Evolutionary conservation across 116 monocot species (phyloP).

Genomic region (Cymodocea nodosa): DNA sequence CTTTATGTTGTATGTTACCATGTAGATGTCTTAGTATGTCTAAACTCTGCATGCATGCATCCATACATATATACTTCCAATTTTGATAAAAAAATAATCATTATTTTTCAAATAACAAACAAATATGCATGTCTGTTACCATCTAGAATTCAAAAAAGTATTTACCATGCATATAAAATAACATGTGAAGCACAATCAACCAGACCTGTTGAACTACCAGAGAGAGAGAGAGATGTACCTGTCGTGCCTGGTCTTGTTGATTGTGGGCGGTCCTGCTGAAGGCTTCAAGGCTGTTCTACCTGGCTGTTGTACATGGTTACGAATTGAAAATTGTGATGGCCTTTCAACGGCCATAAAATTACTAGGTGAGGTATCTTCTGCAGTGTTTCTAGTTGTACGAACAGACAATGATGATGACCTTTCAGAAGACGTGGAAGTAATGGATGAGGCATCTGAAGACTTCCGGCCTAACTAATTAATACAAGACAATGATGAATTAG

Average conservation of each 20-base stretch:
- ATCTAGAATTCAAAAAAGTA: no score
- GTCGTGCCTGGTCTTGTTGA: neutral
- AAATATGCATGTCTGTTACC: no score
- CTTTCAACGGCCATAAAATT: neutral
- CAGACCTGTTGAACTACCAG: no score
- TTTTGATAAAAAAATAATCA: no score
- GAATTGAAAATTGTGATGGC: neutral
- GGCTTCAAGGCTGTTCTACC: neutral
- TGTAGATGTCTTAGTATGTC: no score
- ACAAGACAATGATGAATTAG: constrained; percentile 3
- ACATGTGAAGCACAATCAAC: neutral
- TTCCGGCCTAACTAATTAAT: constrained; percentile 6
- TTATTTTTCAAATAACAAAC: no score
- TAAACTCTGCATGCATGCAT: no score
- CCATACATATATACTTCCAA: no score
- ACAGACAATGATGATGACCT: constrained; percentile 1
- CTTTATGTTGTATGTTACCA: no score
- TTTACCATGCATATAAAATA: neutral
- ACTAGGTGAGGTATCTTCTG: neutral
- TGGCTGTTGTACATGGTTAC: neutral
- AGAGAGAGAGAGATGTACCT: neutral
- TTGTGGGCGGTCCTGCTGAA: neutral
- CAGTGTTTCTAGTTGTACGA: neutral
- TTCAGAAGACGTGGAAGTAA: neutral
- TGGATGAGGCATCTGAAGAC: neutral